Base-by-base conservation (phyloP, 495 filamentous ascomycete genomes). In the Penicillium odoratum region DNA sequence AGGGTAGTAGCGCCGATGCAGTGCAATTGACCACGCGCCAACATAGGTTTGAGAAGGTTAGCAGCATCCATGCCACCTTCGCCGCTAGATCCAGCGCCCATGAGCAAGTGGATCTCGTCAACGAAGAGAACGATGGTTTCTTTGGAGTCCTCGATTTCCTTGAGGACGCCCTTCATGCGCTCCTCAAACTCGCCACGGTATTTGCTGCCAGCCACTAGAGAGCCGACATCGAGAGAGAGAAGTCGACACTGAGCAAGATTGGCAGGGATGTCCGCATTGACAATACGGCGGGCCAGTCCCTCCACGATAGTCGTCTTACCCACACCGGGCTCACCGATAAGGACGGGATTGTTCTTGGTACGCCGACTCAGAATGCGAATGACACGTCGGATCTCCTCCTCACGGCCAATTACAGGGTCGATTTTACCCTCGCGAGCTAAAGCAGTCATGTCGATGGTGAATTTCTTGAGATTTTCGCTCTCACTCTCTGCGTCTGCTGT, bases 1-100 rank as follows among this genome's bases (percentile, higher is more conserved):
- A 98, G 79, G 2, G 94, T 98, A 0, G 94, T 98, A 2, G 94
- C 94, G 69, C 94, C 94, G 59, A 98, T 97, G 66, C 94, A 98
- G 79, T 98, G 94, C 51, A 98, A 80, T 69, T 98, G 93, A 21
- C 94, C 94, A 67, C 94, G 85, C 55, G 94, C 94, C 56, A 98
- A 82, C 90, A 97, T 97, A 6, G 92, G 94, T 79, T 98, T 98
- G 61, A 98, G 82, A 45, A 98, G 75, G 69, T 98, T 98, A 64
- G 94, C 94, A 28, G 94, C 95, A 65, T 98, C 94, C 94, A 98
- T 98, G 55, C 94, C 94, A 49, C 94, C 94, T 69, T 98, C 94
- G 46, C 94, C 94, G 56, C 86, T 89, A 31, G 90, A 83, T 40
- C 94, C 94, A 57, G 94, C 94, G 36, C 94, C 94, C 94, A 98